Base-by-base conservation (phyloP, 2,329 filamentous ascomycete species). In the Chaetomium globosum region DNA sequence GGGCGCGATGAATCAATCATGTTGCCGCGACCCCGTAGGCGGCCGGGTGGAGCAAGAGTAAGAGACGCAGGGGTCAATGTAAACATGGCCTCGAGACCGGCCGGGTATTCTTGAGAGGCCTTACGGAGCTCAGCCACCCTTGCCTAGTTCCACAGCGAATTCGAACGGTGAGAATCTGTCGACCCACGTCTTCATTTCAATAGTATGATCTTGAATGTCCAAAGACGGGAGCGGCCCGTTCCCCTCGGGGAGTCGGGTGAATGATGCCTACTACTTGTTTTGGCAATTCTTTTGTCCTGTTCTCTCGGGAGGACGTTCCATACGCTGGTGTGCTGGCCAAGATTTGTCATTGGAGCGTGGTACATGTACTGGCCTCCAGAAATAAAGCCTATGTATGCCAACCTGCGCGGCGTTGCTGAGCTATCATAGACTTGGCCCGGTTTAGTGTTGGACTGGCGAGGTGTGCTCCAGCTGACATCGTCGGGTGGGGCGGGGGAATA, bases 221-320 rank as follows among this genome's bases (percentile, higher is more conserved):
- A 59, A 62, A 64, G 26, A 58, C 67, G 64, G 70, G 71, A 66
- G 70, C 69, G 71, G 70, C 60, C 71, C 71, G 67, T 67, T 63
- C 71, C 70, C 64, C 60, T 59, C 21, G 61, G 26, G 26, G 26
- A 26, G 26, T 26, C 26, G 26, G 59, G 31, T 57, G 30, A 62
- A 43, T 28, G 55, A 56, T 48, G 48, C 21, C 28, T 49, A 58
- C 33, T 56, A 58, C 33, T 56, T 52, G 19, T 59, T 49, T 31
- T 43, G 56, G 13, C 1, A 30, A 16, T 8, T 53, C 21, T 36
- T 49, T 23, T 10, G 26, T 26, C n/a, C 21, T 9, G 36, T 5
- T 39, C 9, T 19, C 28, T 21, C 53, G 26, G 13, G 26, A n/a
- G 36, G 23, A 6, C 21, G 52, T 39, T 55, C 30, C 31, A 54